A percentile compares a stretch with the other conserved stretches of the same genome.
Evolutionary conservation across 768 basidiomycete genomes (phyloP).

Genomic region (Russula dissimulans): DNA sequence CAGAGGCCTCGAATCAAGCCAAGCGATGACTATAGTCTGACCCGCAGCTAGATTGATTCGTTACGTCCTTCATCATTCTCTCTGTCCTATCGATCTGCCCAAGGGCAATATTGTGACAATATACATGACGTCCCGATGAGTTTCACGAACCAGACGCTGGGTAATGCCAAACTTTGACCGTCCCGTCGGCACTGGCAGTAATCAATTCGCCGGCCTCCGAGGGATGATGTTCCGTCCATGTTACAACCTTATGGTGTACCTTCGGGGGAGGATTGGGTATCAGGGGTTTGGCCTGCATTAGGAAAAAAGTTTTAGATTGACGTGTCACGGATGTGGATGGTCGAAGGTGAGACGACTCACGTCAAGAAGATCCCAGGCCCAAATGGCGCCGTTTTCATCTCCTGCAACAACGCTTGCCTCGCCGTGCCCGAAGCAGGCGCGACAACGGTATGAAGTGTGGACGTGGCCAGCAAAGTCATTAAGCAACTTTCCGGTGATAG

Average conservation of each 20-base stretch:
- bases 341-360: conserved; percentile 36
- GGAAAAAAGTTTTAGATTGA: neutral
- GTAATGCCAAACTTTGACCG: conserved; percentile 80
- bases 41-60: neutral
- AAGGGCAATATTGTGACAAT: neutral
- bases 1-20: conserved; percentile 10
- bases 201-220: conserved; percentile 73
- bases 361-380: conserved; percentile 91
- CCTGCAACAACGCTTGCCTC: conserved; percentile 80
- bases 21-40: conserved; percentile 9
- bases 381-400: conserved; percentile 82
- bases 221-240: conserved; percentile 90
- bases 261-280: conserved; percentile 67
- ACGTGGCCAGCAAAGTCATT: conserved; percentile 77
- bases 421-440: conserved; percentile 72
- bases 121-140: neutral
- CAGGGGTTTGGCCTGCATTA: conserved; percentile 53
- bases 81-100: neutral
- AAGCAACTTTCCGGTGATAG: conserved; percentile 68
- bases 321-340: neutral
- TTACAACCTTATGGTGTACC: conserved; percentile 75
- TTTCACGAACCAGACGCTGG: conserved; percentile 21
- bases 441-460: conserved; percentile 67
- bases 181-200: conserved; percentile 86
- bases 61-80: neutral